phyloP scores from a whole-genome alignment of 23 red algal species.

The Agarophyton chilense region DNA sequence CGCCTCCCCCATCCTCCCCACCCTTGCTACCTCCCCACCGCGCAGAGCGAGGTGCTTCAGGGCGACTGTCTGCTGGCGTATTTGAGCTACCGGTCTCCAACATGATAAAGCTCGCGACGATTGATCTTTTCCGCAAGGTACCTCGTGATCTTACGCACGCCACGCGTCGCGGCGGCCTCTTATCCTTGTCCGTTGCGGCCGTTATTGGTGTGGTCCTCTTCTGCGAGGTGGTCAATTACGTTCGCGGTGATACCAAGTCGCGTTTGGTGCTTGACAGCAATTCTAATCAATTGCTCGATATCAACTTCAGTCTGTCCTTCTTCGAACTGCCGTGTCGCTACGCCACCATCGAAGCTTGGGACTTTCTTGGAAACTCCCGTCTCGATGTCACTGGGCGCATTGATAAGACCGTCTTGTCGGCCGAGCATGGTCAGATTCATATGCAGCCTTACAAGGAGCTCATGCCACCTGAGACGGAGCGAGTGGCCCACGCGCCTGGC shows the following conservation, averaged over 20 bases:
- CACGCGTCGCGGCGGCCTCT: conserved; percentile 61
- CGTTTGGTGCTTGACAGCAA: conserved; percentile 67
- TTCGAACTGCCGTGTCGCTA: conserved; percentile 79
- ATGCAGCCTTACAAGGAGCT: conserved; percentile 22
- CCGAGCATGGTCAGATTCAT: conserved; percentile 38
- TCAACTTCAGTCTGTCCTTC: conserved; percentile 71
- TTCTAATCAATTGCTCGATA: conserved; percentile 38
- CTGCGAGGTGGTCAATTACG: conserved; percentile 69
- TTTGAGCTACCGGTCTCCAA: neutral
- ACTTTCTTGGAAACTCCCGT: conserved; percentile 71
- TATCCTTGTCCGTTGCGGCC: conserved; percentile 55
- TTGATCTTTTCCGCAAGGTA: conserved; percentile 84
- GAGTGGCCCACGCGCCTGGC: neutral
- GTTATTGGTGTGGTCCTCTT: conserved; percentile 63
- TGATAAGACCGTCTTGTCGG: conserved; percentile 33
- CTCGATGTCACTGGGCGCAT: conserved; percentile 59
- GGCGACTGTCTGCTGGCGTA: no score
- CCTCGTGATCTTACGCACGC: conserved; percentile 74
- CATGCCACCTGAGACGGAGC: conserved; percentile 1
- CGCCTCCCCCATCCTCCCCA: neutral
- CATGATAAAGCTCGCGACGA: conserved; percentile 52
- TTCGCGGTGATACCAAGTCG: conserved; percentile 66
- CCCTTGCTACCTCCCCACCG: neutral
- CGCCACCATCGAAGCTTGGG: conserved; percentile 72
- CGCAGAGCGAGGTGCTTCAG: no score